These are phyloP conservation scores for Rutstroemia sydowiana DNA, from an alignment of 2,329 filamentous ascomycete genomes.

Conservation along the genomic window DNA sequence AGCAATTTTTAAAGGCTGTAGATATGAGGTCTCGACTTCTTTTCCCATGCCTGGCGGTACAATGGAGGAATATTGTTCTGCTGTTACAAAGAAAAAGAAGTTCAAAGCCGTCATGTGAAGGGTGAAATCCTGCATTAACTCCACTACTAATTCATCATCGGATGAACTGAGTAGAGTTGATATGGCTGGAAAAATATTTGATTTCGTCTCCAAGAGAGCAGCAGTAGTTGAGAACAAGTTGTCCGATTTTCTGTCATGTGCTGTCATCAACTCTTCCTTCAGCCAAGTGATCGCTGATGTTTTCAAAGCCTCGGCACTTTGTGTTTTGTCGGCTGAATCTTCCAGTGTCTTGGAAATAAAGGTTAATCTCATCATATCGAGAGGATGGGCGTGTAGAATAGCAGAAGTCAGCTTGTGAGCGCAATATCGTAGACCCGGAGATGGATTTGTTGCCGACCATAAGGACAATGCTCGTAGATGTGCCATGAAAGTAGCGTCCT, in stretches of 20 bases:
- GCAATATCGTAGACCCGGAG: conserved; percentile 29
- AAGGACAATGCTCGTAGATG: conserved; percentile 46
- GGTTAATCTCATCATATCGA: conserved; percentile 49
- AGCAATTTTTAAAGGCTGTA: conserved; percentile 43
- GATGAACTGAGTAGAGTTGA: conserved; percentile 39
- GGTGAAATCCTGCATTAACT: conserved; percentile 43
- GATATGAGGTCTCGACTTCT: conserved; percentile 51
- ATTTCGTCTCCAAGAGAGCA: conserved; percentile 53
- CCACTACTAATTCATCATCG: conserved; percentile 40
- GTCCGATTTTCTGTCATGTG: conserved; percentile 26
- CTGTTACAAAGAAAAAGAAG: conserved; percentile 51
- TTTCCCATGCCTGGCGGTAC: conserved; percentile 49
- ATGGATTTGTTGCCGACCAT: conserved; percentile 34
- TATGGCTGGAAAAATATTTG: conserved; percentile 52
- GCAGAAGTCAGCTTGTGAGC: conserved; percentile 31
- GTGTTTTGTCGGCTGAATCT: conserved; percentile 42
- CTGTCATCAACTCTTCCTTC: conserved; percentile 50
- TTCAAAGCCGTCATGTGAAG: conserved; percentile 55
- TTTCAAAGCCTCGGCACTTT: conserved; percentile 48
- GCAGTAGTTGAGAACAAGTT: conserved; percentile 44
- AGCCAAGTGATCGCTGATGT: conserved; percentile 57
- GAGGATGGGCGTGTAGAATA: conserved; percentile 47
- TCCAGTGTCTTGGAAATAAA: conserved; percentile 60
- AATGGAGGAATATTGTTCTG: conserved; percentile 38
- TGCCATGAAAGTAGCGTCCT: conserved; percentile 43